phyloP scores from a whole-genome alignment of 2,329 filamentous ascomycete genomes.

The Arthroderma sp. region DNA sequence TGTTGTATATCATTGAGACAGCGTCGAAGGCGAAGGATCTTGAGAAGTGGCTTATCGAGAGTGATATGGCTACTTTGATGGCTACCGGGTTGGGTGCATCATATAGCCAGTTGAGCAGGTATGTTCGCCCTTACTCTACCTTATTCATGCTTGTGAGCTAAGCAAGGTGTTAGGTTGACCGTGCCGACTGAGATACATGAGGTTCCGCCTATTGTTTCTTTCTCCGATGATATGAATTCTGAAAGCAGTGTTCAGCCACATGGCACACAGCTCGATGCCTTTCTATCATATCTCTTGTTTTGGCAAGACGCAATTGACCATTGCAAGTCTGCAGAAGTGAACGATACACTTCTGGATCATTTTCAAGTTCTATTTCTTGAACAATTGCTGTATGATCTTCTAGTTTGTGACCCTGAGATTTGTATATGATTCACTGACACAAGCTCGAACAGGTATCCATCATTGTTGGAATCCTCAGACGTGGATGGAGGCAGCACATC shows the following conservation, averaged over 20 bases:
- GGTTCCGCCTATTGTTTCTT: constrained; percentile 67
- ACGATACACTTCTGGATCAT: constrained; percentile 84
- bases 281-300: constrained; percentile 86
- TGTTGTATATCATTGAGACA: constrained; percentile 91
- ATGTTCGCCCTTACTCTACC: constrained; percentile 30
- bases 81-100: constrained; percentile 78
- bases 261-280: constrained; percentile 78
- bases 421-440: too few relatives aligned
- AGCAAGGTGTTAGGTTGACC: too few relatives aligned
- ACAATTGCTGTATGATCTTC: constrained; percentile 60
- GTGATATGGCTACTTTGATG: constrained; percentile 92
- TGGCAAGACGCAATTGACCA: constrained; percentile 98
- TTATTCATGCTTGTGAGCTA: constrained; percentile 33
- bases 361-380: constrained; percentile 95
- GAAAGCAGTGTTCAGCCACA: constrained; percentile 66
- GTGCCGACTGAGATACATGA: constrained; percentile 20
- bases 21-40: constrained; percentile 68
- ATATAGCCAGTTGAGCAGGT: constrained; percentile 56
- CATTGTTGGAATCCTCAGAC: constrained; percentile 89
- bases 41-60: constrained; percentile 95
- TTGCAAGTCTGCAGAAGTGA: constrained; percentile 81
- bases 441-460: constrained; percentile 58
- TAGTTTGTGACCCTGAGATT: too few relatives aligned
- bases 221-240: constrained; percentile 74
- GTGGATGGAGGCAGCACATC: constrained; percentile 94